Evolutionary conservation across 2,329 filamentous ascomycete genomes (phyloP), one percentile per base, ranked within the genome.

Genomic region (Colletotrichum lupini): DNA sequence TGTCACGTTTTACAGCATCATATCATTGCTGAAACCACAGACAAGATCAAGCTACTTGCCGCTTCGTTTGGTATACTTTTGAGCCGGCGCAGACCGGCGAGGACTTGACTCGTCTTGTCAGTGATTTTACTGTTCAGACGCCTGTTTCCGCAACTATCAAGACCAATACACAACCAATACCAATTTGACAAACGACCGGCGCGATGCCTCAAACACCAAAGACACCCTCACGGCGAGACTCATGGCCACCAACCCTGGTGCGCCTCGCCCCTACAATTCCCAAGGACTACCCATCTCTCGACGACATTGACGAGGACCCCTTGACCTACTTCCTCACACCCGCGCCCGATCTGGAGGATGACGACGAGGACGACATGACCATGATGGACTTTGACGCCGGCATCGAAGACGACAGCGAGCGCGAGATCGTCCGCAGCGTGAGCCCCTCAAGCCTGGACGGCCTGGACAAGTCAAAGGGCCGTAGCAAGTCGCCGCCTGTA

Each of bases 321-420:
- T 82, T 90, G 64, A 87, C 84, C 60, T 90, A 88, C 78, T 91
- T 90, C 75, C 83, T 90, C 55, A 89, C 88, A 1, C 86, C 88
- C 1, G 82, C 84, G 0, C 82, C 86, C 1, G 81, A 82, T 12
- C 77, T 83, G 12, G 83, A 86, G 24, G 82, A 84, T 26, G 79
- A 82, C 14, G 80, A 85, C 35, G 79, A 84, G 30, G 84, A 84
- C 53, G 79, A 42, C 37, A 42, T 83, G 57, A 82, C 82, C 75
- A 84, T 87, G 78, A 82, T 87, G 81, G 87, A 88, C 75, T 87
- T 89, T 76, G 88, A 90, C 77, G 89, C 89, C 49, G 88, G 89
- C 68, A 91, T 91, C 78, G 88, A 90, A 77, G 85, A 88, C 76
- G 78, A 82, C 67, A 85, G 81, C 72, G 85, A 86, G 3, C 79